Evolutionary conservation across 805 yeast species (phyloP), one percentile per base, ranked within the genome.

Genomic region (Candida michaelii): DNA sequence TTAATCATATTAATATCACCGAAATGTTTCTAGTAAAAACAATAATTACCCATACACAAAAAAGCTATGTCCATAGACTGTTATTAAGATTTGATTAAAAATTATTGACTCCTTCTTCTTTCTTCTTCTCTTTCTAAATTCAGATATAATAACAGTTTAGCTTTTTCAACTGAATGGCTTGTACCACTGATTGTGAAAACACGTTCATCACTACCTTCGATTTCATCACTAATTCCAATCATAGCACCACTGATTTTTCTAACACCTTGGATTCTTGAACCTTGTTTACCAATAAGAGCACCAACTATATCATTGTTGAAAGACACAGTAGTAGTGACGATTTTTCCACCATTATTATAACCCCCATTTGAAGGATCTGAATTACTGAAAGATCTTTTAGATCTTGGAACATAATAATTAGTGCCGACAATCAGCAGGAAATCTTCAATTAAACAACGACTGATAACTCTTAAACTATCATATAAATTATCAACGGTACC

Each of bases 281-380:
- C 96, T 50, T 83, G 81, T 52, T 84, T 83, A 46, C 97, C 97
- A 53, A 89, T 87, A 42, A 89, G 72, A 39, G 95, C 91, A 32
- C 97, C 97, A 34, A 89, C 96, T 67, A 82, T 81, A 46, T 82
- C 87, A 51, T 84, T 82, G 29, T 95, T 88, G 58, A 88, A 84
- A 21, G 77, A 69, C 14, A 80, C 66, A 2, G 73, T 62, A 32
- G 75, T 74, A 5, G 77, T 52, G 15, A 45, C 37, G 7, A 44
- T 17, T 12, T 40, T 35, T 8, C 33, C 37, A 15, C 33, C 37
- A 15, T 33, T 23, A 23, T 8, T 21, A 33, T 13, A 21, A 21
- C 32, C 21, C 4, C 24, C 18, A 18, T 23, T 17, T 5, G 4
- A n/a, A 14, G 12, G 24, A 11, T 29, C 18, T 19, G 25, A 13